Conservation (phyloP, 1,284 basidiomycete genomes). For the Cutaneotrichosporon sp. region DNA sequence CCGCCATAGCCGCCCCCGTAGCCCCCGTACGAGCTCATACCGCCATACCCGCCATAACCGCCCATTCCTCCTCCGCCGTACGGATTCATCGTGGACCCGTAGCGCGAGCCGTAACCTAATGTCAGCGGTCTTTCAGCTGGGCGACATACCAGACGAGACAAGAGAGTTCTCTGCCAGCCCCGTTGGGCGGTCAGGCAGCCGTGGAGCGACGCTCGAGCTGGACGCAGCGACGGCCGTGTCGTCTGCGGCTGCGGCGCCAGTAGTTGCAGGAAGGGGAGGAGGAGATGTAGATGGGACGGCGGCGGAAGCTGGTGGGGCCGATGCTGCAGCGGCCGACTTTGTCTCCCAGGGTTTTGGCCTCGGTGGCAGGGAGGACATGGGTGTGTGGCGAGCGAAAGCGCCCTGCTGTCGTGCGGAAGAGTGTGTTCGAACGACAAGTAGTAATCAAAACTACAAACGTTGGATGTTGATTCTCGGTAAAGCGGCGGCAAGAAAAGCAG, state of each 20-base stretch:
- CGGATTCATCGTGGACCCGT: slow-evolving; percentile 21
- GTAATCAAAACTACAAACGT: too few species aligned
- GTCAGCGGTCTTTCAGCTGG: not conserved
- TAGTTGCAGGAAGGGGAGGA: slow-evolving; percentile 26
- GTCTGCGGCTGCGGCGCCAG: slow-evolving; percentile 12
- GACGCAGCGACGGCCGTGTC: slow-evolving; percentile 26
- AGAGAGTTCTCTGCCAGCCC: slow-evolving; percentile 22
- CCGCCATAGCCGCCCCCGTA: slow-evolving; percentile 43
- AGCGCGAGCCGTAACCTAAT: slow-evolving; percentile 12
- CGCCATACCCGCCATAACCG: slow-evolving; percentile 22
- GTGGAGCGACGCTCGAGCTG: slow-evolving; percentile 27
- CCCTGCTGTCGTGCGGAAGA: too few species aligned
- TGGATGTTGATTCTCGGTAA: too few species aligned
- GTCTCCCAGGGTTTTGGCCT: slow-evolving; percentile 44
- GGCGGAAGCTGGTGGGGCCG: slow-evolving; percentile 8
- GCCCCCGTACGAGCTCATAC: slow-evolving; percentile 10
- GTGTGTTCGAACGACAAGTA: too few species aligned
- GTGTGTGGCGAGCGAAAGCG: not conserved
- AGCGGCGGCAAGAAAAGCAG: too few species aligned
- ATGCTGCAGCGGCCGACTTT: slow-evolving; percentile 18
- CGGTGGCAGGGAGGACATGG: slow-evolving; percentile 37
- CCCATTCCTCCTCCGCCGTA: slow-evolving; percentile 16
- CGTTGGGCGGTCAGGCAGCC: slow-evolving; percentile 36
- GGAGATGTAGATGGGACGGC: slow-evolving; percentile 12
- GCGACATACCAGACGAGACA: slow-evolving; percentile 6